Percentiles rank a stretch among this genome's conserved stretches.
Evolutionary conservation across 108 stramenopile species (phyloP).

Genomic region (Tribonema minus): DNA sequence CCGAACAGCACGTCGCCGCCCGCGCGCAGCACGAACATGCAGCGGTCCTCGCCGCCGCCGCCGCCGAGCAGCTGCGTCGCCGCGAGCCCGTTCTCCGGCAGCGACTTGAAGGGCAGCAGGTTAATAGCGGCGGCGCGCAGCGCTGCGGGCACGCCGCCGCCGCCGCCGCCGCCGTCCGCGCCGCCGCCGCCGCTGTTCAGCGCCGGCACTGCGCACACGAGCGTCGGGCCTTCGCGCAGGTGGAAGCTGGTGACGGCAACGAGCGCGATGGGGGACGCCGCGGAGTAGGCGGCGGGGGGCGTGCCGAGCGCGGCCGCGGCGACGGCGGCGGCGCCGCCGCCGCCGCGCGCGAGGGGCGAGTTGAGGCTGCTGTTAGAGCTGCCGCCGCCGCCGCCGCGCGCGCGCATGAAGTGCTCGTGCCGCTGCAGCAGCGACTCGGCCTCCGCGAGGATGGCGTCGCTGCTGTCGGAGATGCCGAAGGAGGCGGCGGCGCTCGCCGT

Average conservation of each 20-base stretch:
- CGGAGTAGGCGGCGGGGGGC: no score
- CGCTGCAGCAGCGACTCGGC: no score
- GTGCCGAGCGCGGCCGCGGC: no score
- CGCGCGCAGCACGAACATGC: constrained; percentile 20
- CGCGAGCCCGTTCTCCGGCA: constrained; percentile 36
- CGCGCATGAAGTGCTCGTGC: no score
- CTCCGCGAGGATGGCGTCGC: no score
- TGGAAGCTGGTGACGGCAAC: constrained; percentile 28
- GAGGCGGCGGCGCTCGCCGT: no score
- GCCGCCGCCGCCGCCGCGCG: no score
- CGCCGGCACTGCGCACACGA: constrained; percentile 24
- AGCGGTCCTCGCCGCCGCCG: background rate
- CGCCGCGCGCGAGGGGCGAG: no score
- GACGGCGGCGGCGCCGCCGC: no score
- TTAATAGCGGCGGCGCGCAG: no score
- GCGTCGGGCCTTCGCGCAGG: constrained; percentile 13
- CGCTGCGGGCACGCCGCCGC: constrained; percentile 18
- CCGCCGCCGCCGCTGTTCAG: background rate
- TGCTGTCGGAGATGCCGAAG: no score
- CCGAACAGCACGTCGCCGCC: constrained; percentile 26
- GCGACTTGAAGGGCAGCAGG: constrained; percentile 40
- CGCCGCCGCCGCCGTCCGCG: background rate
- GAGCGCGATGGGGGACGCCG: constrained; percentile 32
- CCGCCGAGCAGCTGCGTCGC: background rate
- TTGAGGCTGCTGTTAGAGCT: no score